phyloP scores from a whole-genome alignment of 108 stramenopile genomes.

The Nannochloropsis oceanica region DNA sequence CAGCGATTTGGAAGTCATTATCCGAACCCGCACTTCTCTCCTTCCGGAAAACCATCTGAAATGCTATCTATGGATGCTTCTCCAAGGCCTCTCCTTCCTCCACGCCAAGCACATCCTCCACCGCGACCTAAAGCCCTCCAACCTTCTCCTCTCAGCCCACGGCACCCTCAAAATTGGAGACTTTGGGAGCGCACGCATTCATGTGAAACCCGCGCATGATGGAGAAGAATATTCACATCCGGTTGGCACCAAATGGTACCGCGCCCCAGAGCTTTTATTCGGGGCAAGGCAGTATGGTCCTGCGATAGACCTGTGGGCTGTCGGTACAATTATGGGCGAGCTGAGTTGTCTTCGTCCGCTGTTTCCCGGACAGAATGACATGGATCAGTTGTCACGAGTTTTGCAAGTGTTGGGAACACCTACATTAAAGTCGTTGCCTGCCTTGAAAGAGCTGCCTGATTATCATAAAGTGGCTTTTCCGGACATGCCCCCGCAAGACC shows the following conservation, averaged over 20 bases:
- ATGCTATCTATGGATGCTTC: slow-evolving; percentile 1
- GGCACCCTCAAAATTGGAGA: slow-evolving; percentile 36
- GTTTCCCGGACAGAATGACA: slow-evolving; percentile 24
- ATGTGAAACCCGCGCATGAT: background rate
- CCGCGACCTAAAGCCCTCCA: slow-evolving; percentile 37
- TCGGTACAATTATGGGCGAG: slow-evolving; percentile 34
- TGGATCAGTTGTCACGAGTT: slow-evolving; percentile 10
- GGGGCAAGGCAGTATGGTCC: slow-evolving; percentile 16
- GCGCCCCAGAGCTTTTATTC: slow-evolving; percentile 37
- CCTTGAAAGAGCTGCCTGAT: slow-evolving; percentile 7
- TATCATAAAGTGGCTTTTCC: slow-evolving; percentile 1
- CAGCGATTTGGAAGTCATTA: slow-evolving; percentile 2
- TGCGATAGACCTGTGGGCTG: slow-evolving; percentile 37
- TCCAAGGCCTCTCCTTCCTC: slow-evolving; percentile 29
- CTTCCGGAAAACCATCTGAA: slow-evolving; percentile 3
- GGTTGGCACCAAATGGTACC: slow-evolving; percentile 36
- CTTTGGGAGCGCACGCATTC: slow-evolving; percentile 34
- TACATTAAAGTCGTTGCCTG: background rate
- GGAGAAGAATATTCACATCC: background rate
- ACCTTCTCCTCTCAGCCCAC: slow-evolving; percentile 27
- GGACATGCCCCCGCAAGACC: background rate
- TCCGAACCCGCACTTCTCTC: background rate
- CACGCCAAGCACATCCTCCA: slow-evolving; percentile 30
- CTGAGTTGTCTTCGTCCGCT: slow-evolving; percentile 17
- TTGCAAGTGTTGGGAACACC: slow-evolving; percentile 12